Percentiles rank a stretch among this genome's conserved stretches.
Conservation (phyloP, 225 moss, liverwort and hornwort genomes). For the Sphagnum tenellum region DNA sequence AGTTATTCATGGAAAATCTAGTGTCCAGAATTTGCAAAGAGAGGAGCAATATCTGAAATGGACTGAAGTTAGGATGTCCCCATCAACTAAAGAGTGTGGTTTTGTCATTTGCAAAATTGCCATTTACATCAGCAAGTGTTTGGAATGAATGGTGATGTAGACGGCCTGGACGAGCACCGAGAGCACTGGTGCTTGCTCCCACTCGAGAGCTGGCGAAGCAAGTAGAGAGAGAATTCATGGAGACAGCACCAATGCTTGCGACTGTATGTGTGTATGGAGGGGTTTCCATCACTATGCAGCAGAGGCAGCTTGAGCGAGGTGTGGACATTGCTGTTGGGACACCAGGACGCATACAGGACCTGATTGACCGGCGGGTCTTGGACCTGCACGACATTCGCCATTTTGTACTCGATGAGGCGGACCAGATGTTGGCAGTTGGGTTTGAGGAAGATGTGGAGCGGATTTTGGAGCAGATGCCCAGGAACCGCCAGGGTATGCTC, state of each 20-base stretch:
- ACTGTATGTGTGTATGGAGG: conserved; percentile 55
- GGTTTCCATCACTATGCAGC: conserved; percentile 35
- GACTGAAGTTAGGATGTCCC: too few species aligned
- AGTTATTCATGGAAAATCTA: too few species aligned
- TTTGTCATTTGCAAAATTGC: too few species aligned
- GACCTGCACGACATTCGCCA: conserved; percentile 33
- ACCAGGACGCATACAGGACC: conserved; percentile 51
- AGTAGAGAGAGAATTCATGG: conserved; percentile 53
- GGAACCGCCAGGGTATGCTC: conserved; percentile 49
- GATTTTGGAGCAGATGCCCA: conserved; percentile 38
- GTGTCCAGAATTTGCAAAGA: too few species aligned
- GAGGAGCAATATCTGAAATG: too few species aligned
- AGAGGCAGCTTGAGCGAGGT: conserved; percentile 44
- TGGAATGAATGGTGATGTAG: background rate
- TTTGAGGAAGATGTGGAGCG: conserved; percentile 58
- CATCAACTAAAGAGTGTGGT: too few species aligned
- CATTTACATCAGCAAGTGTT: too few species aligned
- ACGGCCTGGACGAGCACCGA: conserved; percentile 23
- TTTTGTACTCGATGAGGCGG: conserved; percentile 59
- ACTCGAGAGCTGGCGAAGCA: conserved; percentile 63
- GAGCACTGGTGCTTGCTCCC: conserved; percentile 49
- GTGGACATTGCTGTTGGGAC: conserved; percentile 56
- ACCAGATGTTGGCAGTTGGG: conserved; percentile 53
- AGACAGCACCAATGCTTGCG: conserved; percentile 49
- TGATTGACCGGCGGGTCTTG: conserved; percentile 35